phyloP scores from a whole-genome alignment of 371 early-diverging fungal species.

The Mucor saturninus region DNA sequence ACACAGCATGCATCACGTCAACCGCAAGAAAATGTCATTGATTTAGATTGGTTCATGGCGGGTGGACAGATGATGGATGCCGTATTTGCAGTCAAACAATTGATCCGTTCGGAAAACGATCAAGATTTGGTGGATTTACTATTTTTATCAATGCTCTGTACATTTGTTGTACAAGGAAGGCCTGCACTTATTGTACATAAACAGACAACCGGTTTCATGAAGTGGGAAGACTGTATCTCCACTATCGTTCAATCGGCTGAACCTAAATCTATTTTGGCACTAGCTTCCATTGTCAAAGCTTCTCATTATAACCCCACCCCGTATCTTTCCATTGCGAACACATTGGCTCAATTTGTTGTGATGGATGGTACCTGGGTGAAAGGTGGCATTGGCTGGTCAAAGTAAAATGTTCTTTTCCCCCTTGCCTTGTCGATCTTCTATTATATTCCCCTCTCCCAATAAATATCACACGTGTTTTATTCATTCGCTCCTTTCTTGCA shows the following conservation, averaged over 20 bases:
- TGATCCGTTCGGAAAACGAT: slow-evolving; percentile 14
- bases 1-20: slow-evolving; percentile 16
- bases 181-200: not conserved
- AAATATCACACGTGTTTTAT: no score
- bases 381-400: slow-evolving; percentile 34
- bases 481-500: no score
- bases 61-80: slow-evolving; percentile 43
- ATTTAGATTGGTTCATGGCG: slow-evolving; percentile 41
- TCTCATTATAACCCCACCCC: slow-evolving; percentile 1
- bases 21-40: not conserved
- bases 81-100: slow-evolving; percentile 36
- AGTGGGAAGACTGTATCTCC: slow-evolving; percentile 28
- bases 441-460: no score
- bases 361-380: slow-evolving; percentile 39
- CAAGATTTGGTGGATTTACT: slow-evolving; percentile 25
- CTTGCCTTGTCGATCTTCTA: no score
- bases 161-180: slow-evolving; percentile 46
- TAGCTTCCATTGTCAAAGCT: slow-evolving; percentile 30
- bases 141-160: slow-evolving; percentile 36
- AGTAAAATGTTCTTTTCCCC: not conserved
- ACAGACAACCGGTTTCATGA: not conserved
- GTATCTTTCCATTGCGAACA: slow-evolving; percentile 29
- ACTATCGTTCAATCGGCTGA: slow-evolving; percentile 33
- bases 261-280: slow-evolving; percentile 32
- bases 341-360: slow-evolving; percentile 27